Base-by-base conservation (phyloP, 2,329 filamentous ascomycete genomes). In the Xylaria multiplex region DNA sequence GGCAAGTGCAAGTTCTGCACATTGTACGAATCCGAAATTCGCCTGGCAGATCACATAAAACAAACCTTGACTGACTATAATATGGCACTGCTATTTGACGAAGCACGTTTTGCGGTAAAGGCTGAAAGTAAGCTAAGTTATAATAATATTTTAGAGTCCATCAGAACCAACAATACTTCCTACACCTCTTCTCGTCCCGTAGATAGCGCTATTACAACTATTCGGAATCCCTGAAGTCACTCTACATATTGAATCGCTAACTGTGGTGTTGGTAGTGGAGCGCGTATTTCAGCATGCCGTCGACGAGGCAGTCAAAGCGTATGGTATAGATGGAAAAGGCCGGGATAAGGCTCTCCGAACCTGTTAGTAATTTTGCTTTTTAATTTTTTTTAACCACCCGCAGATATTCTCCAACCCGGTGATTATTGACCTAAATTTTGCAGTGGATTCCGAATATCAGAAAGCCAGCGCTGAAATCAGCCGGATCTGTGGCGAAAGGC, bases 1-100 rank as follows among this genome's bases (percentile, higher is more conserved):
- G 68, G 67, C 24, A 69, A 59, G n/a, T 71, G 69, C 68, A 71
- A 71, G 45, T 71, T 71, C 46, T 71, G 69, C 56, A 27, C 68
- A 22, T 54, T n/a, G 7, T 71, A 69, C 30, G 64, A 69, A 48
- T 64, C 68, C 2, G 69, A 71, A 43, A 71, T 71, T 16, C 59
- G 68, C 16, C 66, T 69, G 9, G 69, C 69, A 50, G 69, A 71
- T 46, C 68, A 66, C 16, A 69, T 70, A 22, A 70, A 71, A 54
- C 69, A 70, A 50, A 69, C 68, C 1, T 45, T 71, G 59, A 67
- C 49, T 42, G 67, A 70, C 53, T 71, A 71, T 30, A 71, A 71
- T 46, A 71, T 71, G 69, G 69, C 69, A 22, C 50, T 71, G 30
- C 22, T 71, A 22, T 63, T 64, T 9, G 69, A 70, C 35, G 65